These are phyloP conservation scores for Whalleya microplaca DNA, from an alignment of 2,329 filamentous ascomycete species.

Conservation along the genomic window DNA sequence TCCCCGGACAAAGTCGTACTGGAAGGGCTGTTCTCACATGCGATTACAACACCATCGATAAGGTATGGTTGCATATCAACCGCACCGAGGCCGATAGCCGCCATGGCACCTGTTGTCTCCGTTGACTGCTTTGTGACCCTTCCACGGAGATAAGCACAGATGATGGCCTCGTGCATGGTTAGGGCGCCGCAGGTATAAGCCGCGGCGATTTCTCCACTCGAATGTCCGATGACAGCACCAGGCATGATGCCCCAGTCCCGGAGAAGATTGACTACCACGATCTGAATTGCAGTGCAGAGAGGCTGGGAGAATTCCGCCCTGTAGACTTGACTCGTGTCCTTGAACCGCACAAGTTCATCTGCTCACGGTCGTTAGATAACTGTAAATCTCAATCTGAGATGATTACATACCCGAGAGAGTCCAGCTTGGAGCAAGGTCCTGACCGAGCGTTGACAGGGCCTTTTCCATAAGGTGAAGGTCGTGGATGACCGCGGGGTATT, in stretches of 20 bases:
- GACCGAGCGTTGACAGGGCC: background rate
- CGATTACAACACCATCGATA: slow-evolving; percentile 18
- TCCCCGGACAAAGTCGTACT: slow-evolving; percentile 34
- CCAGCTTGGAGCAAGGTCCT: background rate
- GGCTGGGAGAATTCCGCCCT: slow-evolving; percentile 36
- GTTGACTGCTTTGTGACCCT: slow-evolving; percentile 28
- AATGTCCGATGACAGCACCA: slow-evolving; percentile 28
- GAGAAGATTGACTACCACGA: slow-evolving; percentile 26
- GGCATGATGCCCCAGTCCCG: slow-evolving; percentile 12
- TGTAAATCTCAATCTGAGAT: background rate
- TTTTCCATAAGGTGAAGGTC: slow-evolving; percentile 1
- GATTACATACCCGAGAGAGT: background rate
- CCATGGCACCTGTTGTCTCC: slow-evolving; percentile 36
- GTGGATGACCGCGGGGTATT: background rate
- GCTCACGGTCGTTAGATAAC: slow-evolving; percentile 5
- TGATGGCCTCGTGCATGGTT: slow-evolving; percentile 42
- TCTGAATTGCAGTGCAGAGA: slow-evolving; percentile 29
- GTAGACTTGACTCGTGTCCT: slow-evolving; percentile 24
- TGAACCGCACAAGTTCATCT: slow-evolving; percentile 18
- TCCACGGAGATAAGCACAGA: slow-evolving; percentile 47
- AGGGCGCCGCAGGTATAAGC: slow-evolving; percentile 46
- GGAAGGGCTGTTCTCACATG: slow-evolving; percentile 30
- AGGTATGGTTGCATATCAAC: slow-evolving; percentile 29
- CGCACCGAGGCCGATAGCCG: slow-evolving; percentile 36
- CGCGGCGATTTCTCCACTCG: slow-evolving; percentile 48